Evolutionary conservation across 108 stramenopile genomes (phyloP), one percentile per base, ranked within the genome.

Genomic region (Cyclotella atomus): DNA sequence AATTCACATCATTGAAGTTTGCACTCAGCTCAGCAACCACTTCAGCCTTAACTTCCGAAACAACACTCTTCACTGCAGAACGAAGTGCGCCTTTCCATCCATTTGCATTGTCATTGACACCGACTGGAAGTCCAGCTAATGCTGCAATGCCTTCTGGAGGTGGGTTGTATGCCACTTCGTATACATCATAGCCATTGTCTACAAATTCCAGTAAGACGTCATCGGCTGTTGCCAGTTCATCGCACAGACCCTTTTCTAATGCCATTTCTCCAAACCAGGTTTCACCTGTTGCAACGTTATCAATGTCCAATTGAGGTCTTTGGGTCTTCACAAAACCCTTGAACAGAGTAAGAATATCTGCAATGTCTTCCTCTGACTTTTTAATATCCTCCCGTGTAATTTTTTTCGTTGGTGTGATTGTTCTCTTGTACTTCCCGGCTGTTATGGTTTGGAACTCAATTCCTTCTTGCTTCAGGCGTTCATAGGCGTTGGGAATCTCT

Each of bases 381-480:
- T 77, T 75, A 19, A 95, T 33, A 71, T 96, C 97, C 56, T 92
- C 93, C 56, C 89, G 85, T 23, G 91, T 95, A 8, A 92, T 79
- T 60, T 97, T 96, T 69, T 96, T 96, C n/a, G 89, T 89, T 1
- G 95, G 95, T 19, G 95, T 96, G 24, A 97, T 43, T 0, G 96
- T 97, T 5, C 97, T 79, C 70, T 98, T 98, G 83, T 71, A 98
- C 41, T 95, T 89, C 7, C 97, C 96, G 2, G 97, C 96, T 6
- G 96, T 98, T 36, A 98, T 88, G 0, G 95, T 91, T 70, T 95
- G 89, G 63, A 96, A 96, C 70, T 95, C 91, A 68, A 98, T 94
- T 35, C 96, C 97, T 76, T 96, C 94, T 47, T 84, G 84, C 44
- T 89, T 85, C 33, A 98, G 68, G 24, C 95, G 82, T 53, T 96